Base-by-base conservation (phyloP, 805 yeast species). In the Candida easanensis region DNA sequence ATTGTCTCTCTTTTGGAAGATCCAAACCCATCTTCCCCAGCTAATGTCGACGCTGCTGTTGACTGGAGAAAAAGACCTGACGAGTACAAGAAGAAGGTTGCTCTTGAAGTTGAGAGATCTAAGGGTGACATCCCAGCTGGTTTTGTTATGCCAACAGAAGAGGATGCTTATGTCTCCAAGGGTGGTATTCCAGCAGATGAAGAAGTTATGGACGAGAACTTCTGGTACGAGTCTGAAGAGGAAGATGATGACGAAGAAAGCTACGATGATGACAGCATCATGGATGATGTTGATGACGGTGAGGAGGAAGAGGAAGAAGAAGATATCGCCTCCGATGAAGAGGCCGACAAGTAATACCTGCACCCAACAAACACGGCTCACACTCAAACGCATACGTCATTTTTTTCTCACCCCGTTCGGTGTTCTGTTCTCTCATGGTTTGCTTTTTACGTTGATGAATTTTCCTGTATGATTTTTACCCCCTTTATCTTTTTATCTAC, bases 31-130 rank as follows among this genome's bases (percentile, higher is more conserved):
- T 78, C 80, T 48, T 87, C 96, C 1, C 97, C 98, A 6, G 98
- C 98, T 5, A 91, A 91, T 64, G 90, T 91, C 39, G 98, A 91
- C 64, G 98, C 98, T 15, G 86, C 96, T 16, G 88, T 89, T 34
- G 87, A 85, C 55, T 89, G 88, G 77, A 76, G 96, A 57, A 88
- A 86, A 57, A 79, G 84, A 63, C 82, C 83, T 22, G 88, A 82
- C 20, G 81, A 77, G 36, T 91, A 88, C 68, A 78, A 79, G 62
- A 80, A 76, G 57, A 79, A 79, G 59, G 95, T 89, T 5, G 73
- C 77, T 48, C 78, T 82, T 56, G 96, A 88, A 57, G 97, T 89
- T 23, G 88, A 83, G 60, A 73, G 84, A 55, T 84, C 95, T 32
- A 85, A 84, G 60, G 77, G 77, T 45, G 93, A 88, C 63, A 88